Percentiles rank a stretch among this genome's conserved stretches.
phyloP scores from a whole-genome alignment of 2,329 filamentous ascomycete genomes.

The Byssochlamys sp. region DNA sequence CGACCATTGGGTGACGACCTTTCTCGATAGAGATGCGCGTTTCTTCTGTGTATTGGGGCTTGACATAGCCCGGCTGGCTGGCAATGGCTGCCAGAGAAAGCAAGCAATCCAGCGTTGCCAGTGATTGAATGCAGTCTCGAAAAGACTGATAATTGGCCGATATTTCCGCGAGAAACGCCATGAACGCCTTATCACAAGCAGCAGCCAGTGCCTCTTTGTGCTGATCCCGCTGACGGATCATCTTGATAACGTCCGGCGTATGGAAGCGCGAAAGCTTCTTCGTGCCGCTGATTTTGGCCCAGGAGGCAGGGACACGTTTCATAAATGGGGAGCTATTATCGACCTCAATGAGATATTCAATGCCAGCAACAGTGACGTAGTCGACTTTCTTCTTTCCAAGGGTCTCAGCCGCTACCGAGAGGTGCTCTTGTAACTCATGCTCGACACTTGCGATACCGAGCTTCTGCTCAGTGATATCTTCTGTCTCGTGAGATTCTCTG shows the following conservation, averaged over 20 bases:
- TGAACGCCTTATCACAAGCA: conserved; percentile 79
- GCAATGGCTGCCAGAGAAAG: conserved; percentile 78
- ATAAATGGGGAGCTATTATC: conserved; percentile 61
- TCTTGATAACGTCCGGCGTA: conserved; percentile 74
- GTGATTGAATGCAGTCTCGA: conserved; percentile 74
- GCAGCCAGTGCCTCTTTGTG: conserved; percentile 87
- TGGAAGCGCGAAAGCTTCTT: conserved; percentile 90
- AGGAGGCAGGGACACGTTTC: conserved; percentile 82
- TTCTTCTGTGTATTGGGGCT: conserved; percentile 58
- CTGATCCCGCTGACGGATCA: conserved; percentile 81
- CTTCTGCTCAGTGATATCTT: conserved; percentile 80
- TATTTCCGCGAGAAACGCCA: conserved; percentile 60
- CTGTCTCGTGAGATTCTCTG: conserved; percentile 73
- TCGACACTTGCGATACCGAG: conserved; percentile 85
- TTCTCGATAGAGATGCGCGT: conserved; percentile 60
- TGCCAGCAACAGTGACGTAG: conserved; percentile 77
- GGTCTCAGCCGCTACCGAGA: conserved; percentile 58
- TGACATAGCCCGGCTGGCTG: conserved; percentile 74
- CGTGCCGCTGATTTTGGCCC: conserved; percentile 88
- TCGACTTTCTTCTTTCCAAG: conserved; percentile 63
- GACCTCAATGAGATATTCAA: conserved; percentile 91
- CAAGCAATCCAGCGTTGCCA: conserved; percentile 82
- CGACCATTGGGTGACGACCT: conserved; percentile 90
- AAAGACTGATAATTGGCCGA: conserved; percentile 78
- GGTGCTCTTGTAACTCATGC: conserved; percentile 73